Conservation (phyloP, 805 yeast genomes). For the Candida pini region DNA sequence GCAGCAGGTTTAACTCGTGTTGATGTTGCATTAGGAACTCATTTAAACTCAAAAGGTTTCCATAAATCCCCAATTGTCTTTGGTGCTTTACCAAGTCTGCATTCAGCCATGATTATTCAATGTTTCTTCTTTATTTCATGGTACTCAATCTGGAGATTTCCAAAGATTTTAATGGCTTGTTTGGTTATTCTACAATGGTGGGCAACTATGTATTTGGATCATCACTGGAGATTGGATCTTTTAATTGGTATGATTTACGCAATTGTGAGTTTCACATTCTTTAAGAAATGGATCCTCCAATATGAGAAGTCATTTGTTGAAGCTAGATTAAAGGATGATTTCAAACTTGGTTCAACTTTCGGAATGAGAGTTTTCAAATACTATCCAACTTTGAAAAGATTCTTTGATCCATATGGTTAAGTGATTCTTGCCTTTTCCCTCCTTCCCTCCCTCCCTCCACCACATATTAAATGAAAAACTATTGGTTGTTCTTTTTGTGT, state of each 20-base stretch:
- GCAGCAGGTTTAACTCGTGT: constrained; percentile 67
- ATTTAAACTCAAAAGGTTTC: constrained; percentile 54
- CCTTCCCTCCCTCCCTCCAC: not conserved
- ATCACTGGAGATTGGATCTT: constrained; percentile 64
- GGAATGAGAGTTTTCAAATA: constrained; percentile 62
- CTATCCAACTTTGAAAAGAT: constrained; percentile 40
- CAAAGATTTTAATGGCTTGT: constrained; percentile 31
- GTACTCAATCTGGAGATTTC: constrained; percentile 32
- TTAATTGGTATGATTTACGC: constrained; percentile 53
- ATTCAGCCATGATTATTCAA: constrained; percentile 59
- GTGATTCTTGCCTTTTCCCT: not conserved
- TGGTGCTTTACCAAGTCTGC: constrained; percentile 72
- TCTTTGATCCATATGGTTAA: constrained; percentile 43
- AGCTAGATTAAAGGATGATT: constrained; percentile 35
- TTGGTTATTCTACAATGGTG: constrained; percentile 63
- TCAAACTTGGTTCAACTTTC: constrained; percentile 41
- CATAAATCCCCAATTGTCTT: constrained; percentile 65
- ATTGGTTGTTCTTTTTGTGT: too few relatives aligned
- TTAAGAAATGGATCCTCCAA: constrained; percentile 30
- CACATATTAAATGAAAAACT: too few relatives aligned
- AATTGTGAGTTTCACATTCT: constrained; percentile 34
- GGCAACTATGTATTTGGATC: constrained; percentile 70
- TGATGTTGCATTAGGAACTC: constrained; percentile 59
- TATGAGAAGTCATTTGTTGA: constrained; percentile 33
- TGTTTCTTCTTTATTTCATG: constrained; percentile 38